Evolutionary conservation across 106 monocot species (phyloP).

Genomic region (Allium cepa): DNA sequence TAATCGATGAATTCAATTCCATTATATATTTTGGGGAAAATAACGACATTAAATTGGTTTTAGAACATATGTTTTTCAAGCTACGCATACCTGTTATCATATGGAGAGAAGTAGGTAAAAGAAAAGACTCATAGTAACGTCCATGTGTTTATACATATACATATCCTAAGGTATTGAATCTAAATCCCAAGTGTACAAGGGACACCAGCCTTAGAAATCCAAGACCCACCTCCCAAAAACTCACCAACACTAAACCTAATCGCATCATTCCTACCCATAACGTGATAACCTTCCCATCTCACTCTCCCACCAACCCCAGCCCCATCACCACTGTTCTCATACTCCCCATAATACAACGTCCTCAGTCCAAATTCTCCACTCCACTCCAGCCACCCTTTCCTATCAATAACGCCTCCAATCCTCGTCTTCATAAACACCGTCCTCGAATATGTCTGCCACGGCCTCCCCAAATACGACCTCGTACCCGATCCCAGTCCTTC

Average conservation of each 20-base stretch:
- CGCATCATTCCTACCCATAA: conserved; percentile 19
- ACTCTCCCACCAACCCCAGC: conserved; percentile 26
- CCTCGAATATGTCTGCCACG: conserved; percentile 47
- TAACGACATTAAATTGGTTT: no score
- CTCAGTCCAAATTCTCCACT: conserved; percentile 21
- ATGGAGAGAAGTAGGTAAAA: no score
- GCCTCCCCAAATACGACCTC: conserved; percentile 50
- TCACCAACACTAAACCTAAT: conserved; percentile 2
- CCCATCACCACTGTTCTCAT: conserved; percentile 33
- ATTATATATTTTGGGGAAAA: no score
- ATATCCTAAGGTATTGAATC: no score
- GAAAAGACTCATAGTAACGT: no score
- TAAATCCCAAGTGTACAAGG: conserved; percentile 5
- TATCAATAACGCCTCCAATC: conserved; percentile 26
- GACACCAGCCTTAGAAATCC: conserved; percentile 11
- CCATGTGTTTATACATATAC: no score
- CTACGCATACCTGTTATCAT: no score
- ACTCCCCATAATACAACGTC: conserved; percentile 51
- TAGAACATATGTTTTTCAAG: no score
- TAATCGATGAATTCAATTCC: no score
- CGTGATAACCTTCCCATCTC: conserved; percentile 27
- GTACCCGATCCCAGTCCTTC: conserved; percentile 26
- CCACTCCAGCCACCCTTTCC: conserved; percentile 38
- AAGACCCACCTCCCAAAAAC: conserved; percentile 5
- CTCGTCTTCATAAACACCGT: conserved; percentile 35